A percentile compares a stretch with the other conserved stretches of the same genome.
Conservation (phyloP, 192 early-diverging fungal genomes). For the Coemansia sp. region DNA sequence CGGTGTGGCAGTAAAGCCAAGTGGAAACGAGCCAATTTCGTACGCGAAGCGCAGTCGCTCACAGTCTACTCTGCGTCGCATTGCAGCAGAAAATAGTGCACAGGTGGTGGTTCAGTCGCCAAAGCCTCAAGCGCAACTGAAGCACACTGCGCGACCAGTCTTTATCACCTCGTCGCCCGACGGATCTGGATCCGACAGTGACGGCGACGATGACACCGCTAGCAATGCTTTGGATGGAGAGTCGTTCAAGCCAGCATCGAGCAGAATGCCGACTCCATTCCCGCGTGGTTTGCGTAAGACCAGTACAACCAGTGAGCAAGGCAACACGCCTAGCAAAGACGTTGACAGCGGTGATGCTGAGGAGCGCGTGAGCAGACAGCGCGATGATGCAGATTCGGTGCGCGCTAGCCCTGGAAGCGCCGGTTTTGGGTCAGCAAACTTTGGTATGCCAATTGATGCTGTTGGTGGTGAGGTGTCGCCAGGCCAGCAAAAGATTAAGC, state of each 20-base stretch:
- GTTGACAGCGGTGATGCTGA: not conserved
- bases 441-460: conserved; percentile 20
- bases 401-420: not conserved
- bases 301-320: not conserved
- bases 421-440: not conserved
- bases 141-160: conserved; percentile 3
- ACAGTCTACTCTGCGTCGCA: conserved; percentile 30
- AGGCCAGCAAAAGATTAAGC: conserved; percentile 26
- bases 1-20: not conserved
- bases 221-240: not conserved
- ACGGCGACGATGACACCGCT: not conserved
- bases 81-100: conserved; percentile 40
- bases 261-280: conserved; percentile 40
- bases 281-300: conserved; percentile 22
- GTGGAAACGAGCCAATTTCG: not conserved
- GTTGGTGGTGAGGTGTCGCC: conserved; percentile 22
- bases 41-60: conserved; percentile 33
- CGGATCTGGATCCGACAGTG: conserved; percentile 10
- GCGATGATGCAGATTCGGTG: not conserved
- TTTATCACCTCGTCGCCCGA: conserved; percentile 12
- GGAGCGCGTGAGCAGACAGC: not conserved
- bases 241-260: conserved; percentile 28
- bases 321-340: not conserved
- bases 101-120: conserved; percentile 21
- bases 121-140: not conserved